Percentiles rank a stretch among this genome's conserved stretches.
Evolutionary conservation across 495 filamentous ascomycete genomes (phyloP).

Genomic region (Talaromyces ruber): DNA sequence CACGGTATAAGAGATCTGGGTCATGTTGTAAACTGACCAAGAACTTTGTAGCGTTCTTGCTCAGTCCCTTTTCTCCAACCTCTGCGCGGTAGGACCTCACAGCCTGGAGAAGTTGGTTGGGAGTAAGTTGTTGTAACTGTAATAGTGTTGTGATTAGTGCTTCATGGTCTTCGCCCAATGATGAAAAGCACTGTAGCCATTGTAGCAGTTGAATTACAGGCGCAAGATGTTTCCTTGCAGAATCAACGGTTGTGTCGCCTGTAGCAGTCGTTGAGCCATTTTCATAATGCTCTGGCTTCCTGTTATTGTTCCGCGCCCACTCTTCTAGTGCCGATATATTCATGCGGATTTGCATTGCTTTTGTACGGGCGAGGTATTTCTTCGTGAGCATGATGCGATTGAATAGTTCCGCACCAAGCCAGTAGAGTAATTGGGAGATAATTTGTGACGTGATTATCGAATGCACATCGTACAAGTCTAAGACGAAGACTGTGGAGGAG

Average conservation of each 20-base stretch:
- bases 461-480: constrained; percentile 97
- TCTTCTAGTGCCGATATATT: constrained; percentile 93
- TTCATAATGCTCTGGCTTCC: constrained; percentile 92
- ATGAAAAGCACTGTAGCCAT: constrained; percentile 97
- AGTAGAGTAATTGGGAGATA: constrained; percentile 88
- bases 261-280: constrained; percentile 78
- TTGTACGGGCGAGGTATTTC: constrained; percentile 90
- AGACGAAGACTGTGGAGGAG: constrained; percentile 92
- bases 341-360: constrained; percentile 99
- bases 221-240: constrained; percentile 73
- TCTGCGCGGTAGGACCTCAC: constrained; percentile 90
- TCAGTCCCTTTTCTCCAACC: constrained; percentile 87
- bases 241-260: constrained; percentile 77
- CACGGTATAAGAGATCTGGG: constrained; percentile 26
- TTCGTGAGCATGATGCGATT: constrained; percentile 96
- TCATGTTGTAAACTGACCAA: constrained; percentile 74
- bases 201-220: constrained; percentile 93
- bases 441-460: constrained; percentile 93
- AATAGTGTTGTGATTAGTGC: constrained; percentile 80
- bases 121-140: constrained; percentile 75
- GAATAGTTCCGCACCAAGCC: constrained; percentile 94
- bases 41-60: constrained; percentile 79
- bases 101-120: constrained; percentile 85
- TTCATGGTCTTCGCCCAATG: constrained; percentile 84
- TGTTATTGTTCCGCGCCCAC: constrained; percentile 89